phyloP scores from a whole-genome alignment of 2,329 filamentous ascomycete species.

The Colletotrichum musicola region DNA sequence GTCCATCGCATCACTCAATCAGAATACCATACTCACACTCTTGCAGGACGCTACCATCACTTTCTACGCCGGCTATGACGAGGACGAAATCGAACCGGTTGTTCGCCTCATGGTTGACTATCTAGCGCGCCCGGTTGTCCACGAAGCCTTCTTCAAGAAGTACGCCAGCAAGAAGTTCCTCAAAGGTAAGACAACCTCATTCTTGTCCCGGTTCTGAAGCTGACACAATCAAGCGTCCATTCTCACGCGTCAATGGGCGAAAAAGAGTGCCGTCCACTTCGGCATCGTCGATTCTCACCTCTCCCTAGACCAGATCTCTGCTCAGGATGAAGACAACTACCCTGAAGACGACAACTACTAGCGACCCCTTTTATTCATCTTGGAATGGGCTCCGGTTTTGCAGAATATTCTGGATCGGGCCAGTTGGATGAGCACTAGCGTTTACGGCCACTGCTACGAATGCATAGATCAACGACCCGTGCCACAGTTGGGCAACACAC shows the following conservation, averaged over 20 bases:
- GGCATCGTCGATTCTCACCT: slow-evolving; percentile 65
- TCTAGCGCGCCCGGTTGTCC: slow-evolving; percentile 86
- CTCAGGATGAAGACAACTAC: slow-evolving; percentile 43
- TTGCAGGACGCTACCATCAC: slow-evolving; percentile 82
- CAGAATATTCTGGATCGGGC: slow-evolving; percentile 46
- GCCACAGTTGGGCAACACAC: slow-evolving; percentile 28
- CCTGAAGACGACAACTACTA: slow-evolving; percentile 46
- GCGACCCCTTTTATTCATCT: slow-evolving; percentile 36
- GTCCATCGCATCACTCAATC: slow-evolving; percentile 47
- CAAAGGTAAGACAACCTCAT: slow-evolving; percentile 78
- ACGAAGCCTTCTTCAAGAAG: slow-evolving; percentile 99
- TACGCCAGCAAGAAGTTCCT: slow-evolving; percentile 99
- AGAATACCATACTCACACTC: slow-evolving; percentile 42
- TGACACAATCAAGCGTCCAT: slow-evolving; percentile 77
- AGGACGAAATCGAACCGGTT: slow-evolving; percentile 92
- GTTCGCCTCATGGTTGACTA: slow-evolving; percentile 97
- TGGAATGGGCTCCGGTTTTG: slow-evolving; percentile 34
- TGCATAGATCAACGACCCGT: slow-evolving; percentile 48
- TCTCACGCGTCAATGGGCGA: slow-evolving; percentile 92
- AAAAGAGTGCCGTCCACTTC: slow-evolving; percentile 76
- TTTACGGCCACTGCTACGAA: slow-evolving; percentile 46
- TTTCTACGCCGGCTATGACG: slow-evolving; percentile 93
- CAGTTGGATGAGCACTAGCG: slow-evolving; percentile 38
- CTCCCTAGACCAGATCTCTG: slow-evolving; percentile 62
- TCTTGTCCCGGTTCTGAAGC: slow-evolving; percentile 40